phyloP scores from a whole-genome alignment of 2,329 filamentous ascomycete species.

The Beauveria bassiana region DNA sequence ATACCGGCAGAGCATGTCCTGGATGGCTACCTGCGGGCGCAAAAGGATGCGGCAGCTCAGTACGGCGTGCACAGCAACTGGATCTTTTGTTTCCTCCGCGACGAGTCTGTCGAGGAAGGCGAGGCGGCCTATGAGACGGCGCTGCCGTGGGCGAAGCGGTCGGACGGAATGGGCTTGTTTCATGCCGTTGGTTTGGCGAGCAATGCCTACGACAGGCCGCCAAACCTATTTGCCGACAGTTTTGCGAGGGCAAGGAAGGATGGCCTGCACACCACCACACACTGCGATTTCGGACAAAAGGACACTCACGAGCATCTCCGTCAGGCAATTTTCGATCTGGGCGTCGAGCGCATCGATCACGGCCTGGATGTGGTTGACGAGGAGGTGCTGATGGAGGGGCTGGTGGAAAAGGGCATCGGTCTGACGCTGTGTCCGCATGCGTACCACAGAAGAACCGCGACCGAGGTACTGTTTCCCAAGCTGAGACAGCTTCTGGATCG shows the following conservation, averaged over 20 bases:
- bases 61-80: constrained; percentile 57
- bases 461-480: constrained; percentile 41
- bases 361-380: constrained; percentile 58
- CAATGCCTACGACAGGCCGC: constrained; percentile 38
- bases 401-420: constrained; percentile 48
- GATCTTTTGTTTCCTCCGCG: constrained; percentile 64
- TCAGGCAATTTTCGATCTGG: constrained; percentile 52
- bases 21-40: constrained; percentile 51
- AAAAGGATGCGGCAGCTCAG: constrained; percentile 48
- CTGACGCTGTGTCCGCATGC: constrained; percentile 58
- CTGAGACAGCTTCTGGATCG: constrained; percentile 46
- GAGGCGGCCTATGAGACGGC: constrained; percentile 47
- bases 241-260: constrained; percentile 30
- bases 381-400: constrained; percentile 43
- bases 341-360: constrained; percentile 63
- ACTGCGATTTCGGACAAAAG: constrained; percentile 44
- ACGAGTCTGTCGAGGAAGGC: constrained; percentile 64
- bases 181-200: constrained; percentile 39
- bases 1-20: constrained; percentile 55
- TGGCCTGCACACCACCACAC: constrained; percentile 38
- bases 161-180: constrained; percentile 29
- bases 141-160: constrained; percentile 27
- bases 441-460: constrained; percentile 16
- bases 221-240: constrained; percentile 33
- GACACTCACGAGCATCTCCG: constrained; percentile 44